A percentile compares a stretch with the other conserved stretches of the same genome.
Evolutionary conservation across 1,284 basidiomycete genomes (phyloP).

Genomic region (Ceratobasidium sp.): DNA sequence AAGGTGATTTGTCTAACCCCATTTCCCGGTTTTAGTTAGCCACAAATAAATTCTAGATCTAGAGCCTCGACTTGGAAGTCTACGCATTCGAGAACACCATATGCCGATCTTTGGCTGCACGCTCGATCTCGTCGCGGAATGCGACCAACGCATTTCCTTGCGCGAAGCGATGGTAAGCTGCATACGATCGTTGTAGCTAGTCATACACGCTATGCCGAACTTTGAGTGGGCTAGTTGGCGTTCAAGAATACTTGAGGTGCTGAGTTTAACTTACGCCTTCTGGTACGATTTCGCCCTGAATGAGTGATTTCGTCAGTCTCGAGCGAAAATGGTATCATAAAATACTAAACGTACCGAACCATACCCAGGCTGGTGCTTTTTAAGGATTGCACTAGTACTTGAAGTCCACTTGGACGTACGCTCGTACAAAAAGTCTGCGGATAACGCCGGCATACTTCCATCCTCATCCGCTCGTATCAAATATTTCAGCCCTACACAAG

Average conservation of each 20-base stretch:
- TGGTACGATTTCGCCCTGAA: conserved; percentile 70
- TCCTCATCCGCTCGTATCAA: conserved; percentile 65
- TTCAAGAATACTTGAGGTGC: neutral
- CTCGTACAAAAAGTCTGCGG: conserved; percentile 76
- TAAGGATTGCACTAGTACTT: conserved; percentile 90
- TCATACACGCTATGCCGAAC: conserved; percentile 84
- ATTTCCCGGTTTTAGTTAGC: neutral
- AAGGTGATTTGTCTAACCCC: neutral
- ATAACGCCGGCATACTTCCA: conserved; percentile 75
- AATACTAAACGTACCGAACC: conserved; percentile 80
- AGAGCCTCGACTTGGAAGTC: conserved; percentile 53
- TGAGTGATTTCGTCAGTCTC: conserved; percentile 46
- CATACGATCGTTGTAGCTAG: conserved; percentile 75
- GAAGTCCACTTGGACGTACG: conserved; percentile 79
- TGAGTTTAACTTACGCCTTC: conserved; percentile 63
- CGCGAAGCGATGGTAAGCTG: conserved; percentile 87
- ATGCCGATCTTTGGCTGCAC: conserved; percentile 76
- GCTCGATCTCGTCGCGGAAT: conserved; percentile 75
- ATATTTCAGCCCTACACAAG: conserved; percentile 76
- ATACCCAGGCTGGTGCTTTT: conserved; percentile 82
- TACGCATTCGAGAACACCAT: conserved; percentile 61
- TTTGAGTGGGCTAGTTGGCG: neutral
- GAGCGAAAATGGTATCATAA: conserved; percentile 28
- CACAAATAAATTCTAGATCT: conserved; percentile 21
- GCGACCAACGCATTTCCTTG: conserved; percentile 76